phyloP scores from a whole-genome alignment of 305 asterid genomes.

The Caryopteris hybrid region DNA sequence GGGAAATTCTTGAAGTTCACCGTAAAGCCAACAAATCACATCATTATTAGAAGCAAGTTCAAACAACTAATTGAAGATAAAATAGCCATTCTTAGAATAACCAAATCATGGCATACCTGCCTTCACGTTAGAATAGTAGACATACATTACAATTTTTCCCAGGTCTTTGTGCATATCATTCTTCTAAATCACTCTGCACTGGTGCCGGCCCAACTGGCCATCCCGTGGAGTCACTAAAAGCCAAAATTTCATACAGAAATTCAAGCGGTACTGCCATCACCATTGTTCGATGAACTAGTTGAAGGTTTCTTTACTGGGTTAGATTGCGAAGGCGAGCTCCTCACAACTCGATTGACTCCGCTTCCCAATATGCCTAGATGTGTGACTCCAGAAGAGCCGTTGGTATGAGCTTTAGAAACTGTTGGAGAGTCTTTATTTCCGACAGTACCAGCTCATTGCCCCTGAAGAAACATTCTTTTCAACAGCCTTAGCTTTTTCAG shows the following conservation, averaged over 20 bases:
- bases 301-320: conserved; percentile 56
- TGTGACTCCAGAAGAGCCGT: conserved; percentile 54
- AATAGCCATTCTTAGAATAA: too few species aligned
- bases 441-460: conserved; percentile 28
- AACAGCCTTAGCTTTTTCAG: conserved; percentile 51
- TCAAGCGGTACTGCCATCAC: too few species aligned
- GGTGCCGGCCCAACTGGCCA: too few species aligned
- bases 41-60: too few species aligned
- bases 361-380: conserved; percentile 94
- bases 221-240: too few species aligned
- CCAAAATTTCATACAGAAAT: too few species aligned
- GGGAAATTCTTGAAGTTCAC: too few species aligned
- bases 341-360: conserved; percentile 81
- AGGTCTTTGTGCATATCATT: background rate
- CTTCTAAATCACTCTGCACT: too few species aligned
- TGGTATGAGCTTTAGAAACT: conserved; percentile 63
- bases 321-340: conserved; percentile 44
- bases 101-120: too few species aligned
- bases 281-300: conserved; percentile 36
- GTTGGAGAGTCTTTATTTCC: conserved; percentile 49
- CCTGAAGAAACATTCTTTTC: conserved; percentile 33
- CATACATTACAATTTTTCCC: background rate
- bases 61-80: too few species aligned
- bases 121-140: too few species aligned
- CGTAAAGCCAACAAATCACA: too few species aligned